phyloP scores from a whole-genome alignment of 805 yeast genomes.

The Saccharomycopsis malanga region DNA sequence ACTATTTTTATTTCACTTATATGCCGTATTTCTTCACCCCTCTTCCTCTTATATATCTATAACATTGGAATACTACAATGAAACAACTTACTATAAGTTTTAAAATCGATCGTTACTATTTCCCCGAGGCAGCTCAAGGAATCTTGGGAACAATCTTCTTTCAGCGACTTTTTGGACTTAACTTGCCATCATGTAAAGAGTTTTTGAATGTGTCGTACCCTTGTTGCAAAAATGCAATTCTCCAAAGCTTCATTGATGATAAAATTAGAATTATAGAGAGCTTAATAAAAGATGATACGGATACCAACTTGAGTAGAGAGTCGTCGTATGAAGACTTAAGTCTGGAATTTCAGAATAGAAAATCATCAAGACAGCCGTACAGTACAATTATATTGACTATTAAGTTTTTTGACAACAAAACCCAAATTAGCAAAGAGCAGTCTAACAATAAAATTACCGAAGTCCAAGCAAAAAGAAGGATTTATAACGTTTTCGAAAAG shows the following conservation, averaged over 20 bases:
- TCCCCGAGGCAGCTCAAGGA: constrained; percentile 4
- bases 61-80: too few species aligned
- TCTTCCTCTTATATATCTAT: too few species aligned
- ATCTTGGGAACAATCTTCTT: constrained; percentile 6
- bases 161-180: constrained; percentile 7
- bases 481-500: too few species aligned
- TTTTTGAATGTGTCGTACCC: not conserved
- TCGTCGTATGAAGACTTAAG: constrained; percentile 1
- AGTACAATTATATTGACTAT: not conserved
- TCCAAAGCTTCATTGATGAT: not conserved
- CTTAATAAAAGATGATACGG: not conserved
- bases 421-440: too few species aligned
- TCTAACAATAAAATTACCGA: too few species aligned
- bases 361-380: too few species aligned
- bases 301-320: not conserved
- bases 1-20: too few species aligned
- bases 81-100: not conserved
- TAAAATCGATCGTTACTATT: not conserved
- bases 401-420: not conserved
- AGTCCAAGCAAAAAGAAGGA: too few species aligned
- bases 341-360: too few species aligned
- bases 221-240: not conserved
- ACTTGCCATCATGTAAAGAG: not conserved
- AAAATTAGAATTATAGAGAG: not conserved
- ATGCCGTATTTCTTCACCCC: too few species aligned